Conservation (phyloP, 345 rosid species). For the Ceriops decandra region DNA sequence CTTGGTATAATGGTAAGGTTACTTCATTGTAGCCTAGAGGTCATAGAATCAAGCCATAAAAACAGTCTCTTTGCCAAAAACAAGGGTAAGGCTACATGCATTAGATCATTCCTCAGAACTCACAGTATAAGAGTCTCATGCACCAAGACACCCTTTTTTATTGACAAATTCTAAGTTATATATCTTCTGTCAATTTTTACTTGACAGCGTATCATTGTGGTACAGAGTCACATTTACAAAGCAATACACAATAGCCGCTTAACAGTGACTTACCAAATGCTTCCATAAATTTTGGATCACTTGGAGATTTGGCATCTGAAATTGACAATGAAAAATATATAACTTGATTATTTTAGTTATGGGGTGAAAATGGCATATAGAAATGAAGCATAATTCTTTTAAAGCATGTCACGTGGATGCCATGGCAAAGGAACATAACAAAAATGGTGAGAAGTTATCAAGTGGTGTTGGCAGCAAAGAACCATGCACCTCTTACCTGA, state of each 20-base stretch:
- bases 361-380: neutral
- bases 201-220: neutral
- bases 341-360: neutral
- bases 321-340: conserved; percentile 20
- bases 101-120: no score
- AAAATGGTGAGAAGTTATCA: neutral
- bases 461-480: neutral
- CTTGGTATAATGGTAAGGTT: no score
- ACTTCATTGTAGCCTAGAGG: no score
- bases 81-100: no score
- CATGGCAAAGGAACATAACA: neutral
- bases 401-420: neutral
- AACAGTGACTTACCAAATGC: conserved; percentile 66
- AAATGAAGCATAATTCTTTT: neutral
- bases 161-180: neutral
- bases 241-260: neutral
- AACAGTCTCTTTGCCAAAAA: no score
- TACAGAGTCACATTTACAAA: neutral
- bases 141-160: neutral
- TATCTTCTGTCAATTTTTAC: neutral
- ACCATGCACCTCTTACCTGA: conserved; percentile 45
- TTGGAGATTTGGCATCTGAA: conserved; percentile 78
- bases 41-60: no score
- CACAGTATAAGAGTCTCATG: no score
- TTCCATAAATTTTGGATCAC: conserved; percentile 78